A percentile compares a stretch with the other conserved stretches of the same genome.
Conservation (phyloP, 257 asterid species). For the Orobanche coerulescens region DNA sequence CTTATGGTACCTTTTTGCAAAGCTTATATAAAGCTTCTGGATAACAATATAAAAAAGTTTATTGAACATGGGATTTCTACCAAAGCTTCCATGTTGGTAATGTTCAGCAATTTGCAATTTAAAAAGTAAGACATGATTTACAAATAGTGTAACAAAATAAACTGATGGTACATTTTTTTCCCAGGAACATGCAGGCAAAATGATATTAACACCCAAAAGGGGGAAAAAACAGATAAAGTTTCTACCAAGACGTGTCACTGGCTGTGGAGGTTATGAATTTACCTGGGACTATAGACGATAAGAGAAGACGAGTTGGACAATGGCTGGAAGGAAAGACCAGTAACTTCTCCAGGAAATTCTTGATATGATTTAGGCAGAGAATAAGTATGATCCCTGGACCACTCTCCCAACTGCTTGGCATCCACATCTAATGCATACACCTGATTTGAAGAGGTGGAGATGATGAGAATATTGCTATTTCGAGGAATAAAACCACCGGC, state of each 20-base stretch:
- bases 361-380: slow-evolving; percentile 79
- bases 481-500: slow-evolving; percentile 86
- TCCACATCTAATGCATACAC: slow-evolving; percentile 95
- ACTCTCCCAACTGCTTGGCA: slow-evolving; percentile 85
- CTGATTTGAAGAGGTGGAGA: slow-evolving; percentile 84
- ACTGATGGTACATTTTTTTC: neutral
- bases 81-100: neutral
- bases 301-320: slow-evolving; percentile 70
- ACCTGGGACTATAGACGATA: slow-evolving; percentile 89
- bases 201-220: neutral
- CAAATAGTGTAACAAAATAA: neutral
- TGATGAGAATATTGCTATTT: slow-evolving; percentile 63
- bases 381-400: slow-evolving; percentile 74
- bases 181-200: neutral
- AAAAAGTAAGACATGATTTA: neutral
- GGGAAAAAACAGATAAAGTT: neutral
- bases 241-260: neutral
- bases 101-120: neutral
- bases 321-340: slow-evolving; percentile 84
- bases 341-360: slow-evolving; percentile 98
- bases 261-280: neutral
- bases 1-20: too few species aligned
- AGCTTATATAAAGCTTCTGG: too few species aligned
- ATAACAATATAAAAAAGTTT: too few species aligned
- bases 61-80: neutral